Evolutionary conservation across 345 rosid genomes (phyloP), one percentile per base, ranked within the genome.

Genomic region (Hirschfeldia incana): DNA sequence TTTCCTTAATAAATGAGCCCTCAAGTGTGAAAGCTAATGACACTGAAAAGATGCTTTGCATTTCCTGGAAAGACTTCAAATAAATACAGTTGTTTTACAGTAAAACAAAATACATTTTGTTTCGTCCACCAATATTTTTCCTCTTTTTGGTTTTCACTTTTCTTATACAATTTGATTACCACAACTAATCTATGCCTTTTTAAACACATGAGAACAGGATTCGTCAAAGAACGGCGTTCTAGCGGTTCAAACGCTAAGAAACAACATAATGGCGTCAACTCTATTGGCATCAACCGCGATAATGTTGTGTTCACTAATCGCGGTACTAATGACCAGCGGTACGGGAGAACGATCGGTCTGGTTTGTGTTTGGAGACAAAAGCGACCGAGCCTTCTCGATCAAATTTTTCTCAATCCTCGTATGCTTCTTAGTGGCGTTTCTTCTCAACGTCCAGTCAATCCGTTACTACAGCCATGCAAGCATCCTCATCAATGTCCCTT

Each of bases 261-360:
- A 92, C 85, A 94, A 94, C 88, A 92, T 92, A 79, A 94, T 94
- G 98, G 97, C 98, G 8, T 94, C 98, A 30, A 94, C 97, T 29
- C 82, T 94, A 6, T 80, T 94, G 75, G 98, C 97, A 21, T 90
- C 97, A 9, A 90, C 94, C 1, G 97, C 97, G 1, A 90, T 92
- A 76, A 90, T 83, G 91, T 81, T 92, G 9, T 86, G 97, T 85
- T 92, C 94, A 4, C 85, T 93, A 16, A 87, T 91, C 15, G 98
- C 94, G 0, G 75, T 90, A 9, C 75, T 94, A 60, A 91, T 94
- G 96, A 77, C 85, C 0, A 74, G 80, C 53, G 80, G 73, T 21
- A 15, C 26, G 1, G 78, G 78, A 36, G 81, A 76, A 1, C 46
- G 78, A 64, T 80, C 89, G 1, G 61, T 78, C 0, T 78, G 87